Conservation (phyloP, 1,284 basidiomycete genomes). For the Abortiporus biennis region DNA sequence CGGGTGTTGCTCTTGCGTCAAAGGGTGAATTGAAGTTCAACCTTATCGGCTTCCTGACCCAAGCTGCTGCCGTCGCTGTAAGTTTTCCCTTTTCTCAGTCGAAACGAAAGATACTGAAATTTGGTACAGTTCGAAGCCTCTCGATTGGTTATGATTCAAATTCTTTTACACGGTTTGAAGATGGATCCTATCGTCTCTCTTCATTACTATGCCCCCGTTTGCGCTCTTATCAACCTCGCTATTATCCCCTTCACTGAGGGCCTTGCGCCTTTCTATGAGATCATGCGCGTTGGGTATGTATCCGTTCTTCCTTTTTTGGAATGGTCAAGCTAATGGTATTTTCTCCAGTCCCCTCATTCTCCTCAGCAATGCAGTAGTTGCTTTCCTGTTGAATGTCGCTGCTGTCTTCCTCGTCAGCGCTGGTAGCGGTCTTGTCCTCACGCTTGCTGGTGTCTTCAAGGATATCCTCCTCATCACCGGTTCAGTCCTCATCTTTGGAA, state of each 20-base stretch:
- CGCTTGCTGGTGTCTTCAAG: constrained; percentile 91
- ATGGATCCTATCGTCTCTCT: constrained; percentile 96
- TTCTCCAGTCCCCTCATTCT: constrained; percentile 59
- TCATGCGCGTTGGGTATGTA: constrained; percentile 51
- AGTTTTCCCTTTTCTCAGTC: constrained; percentile 22
- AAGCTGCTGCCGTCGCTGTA: constrained; percentile 76
- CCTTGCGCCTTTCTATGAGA: constrained; percentile 77
- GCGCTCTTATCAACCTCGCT: constrained; percentile 82
- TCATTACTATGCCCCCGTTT: constrained; percentile 96
- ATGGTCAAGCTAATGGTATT: background rate
- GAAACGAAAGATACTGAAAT: constrained; percentile 9
- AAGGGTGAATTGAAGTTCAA: constrained; percentile 87
- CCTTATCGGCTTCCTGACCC: constrained; percentile 80
- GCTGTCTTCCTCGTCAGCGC: constrained; percentile 93
- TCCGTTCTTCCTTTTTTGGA: background rate
- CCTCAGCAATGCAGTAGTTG: constrained; percentile 80
- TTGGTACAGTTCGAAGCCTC: constrained; percentile 73
- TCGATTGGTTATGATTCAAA: constrained; percentile 94
- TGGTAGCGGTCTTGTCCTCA: constrained; percentile 84
- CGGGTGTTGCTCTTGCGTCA: constrained; percentile 84
- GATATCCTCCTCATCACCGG: constrained; percentile 93
- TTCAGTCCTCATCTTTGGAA: constrained; percentile 81
- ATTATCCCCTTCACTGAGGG: constrained; percentile 90
- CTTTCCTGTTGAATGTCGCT: constrained; percentile 89
- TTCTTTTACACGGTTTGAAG: constrained; percentile 92